Base-by-base conservation (phyloP, 78 protist species). In the Parvularia atlantis region DNA sequence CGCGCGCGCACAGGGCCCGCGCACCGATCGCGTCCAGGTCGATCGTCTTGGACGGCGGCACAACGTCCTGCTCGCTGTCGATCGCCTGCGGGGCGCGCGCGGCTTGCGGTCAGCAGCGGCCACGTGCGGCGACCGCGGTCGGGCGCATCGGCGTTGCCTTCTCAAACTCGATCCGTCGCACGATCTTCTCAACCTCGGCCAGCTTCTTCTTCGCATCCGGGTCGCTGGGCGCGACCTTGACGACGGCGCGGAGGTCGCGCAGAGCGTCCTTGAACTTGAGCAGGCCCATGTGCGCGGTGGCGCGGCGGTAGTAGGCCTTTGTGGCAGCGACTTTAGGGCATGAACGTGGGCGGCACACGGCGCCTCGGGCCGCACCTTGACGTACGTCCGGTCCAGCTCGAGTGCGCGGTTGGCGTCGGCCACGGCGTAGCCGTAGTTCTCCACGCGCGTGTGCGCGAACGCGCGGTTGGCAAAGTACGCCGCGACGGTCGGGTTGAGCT, bases 281-380 rank as follows among this genome's bases (percentile, higher is more conserved):
- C 28, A 93, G 79, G 43, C 73, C 88, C 72, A 93, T 50, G 70
- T 80, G n/a, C 4, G 94, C 93, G 0, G 91, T 44, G 1, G 91
- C 97, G 5, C 87, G 68, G 1, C 97, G 78, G 71, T 89, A 92
- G 77, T 86, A 84, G 17, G 85, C 94, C 84, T 85, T 31, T 14
- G 16, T 2, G 43, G 64, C 20, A 65, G 46, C 36, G 31, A 16
- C 24, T 14, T 28, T 1, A 43, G 43, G 1, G 43, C 9, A 43
- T 46, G 73, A 50, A 61, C n/a, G 14, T 41, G 35, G 10, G 31
- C 37, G 41, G 2, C 54, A 4, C 20, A 4, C 31, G 26, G 30
- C 10, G 35, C 1, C 10, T 40, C 11, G n/a, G 35, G 1, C 37
- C 66, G 6, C n/a, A 65, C 79, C 77, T 88, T 87, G 33, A 90